Percentiles rank a stretch among this genome's conserved stretches.
Evolutionary conservation across 1,284 basidiomycete genomes (phyloP).

Genomic region (Ganoderma boninense): DNA sequence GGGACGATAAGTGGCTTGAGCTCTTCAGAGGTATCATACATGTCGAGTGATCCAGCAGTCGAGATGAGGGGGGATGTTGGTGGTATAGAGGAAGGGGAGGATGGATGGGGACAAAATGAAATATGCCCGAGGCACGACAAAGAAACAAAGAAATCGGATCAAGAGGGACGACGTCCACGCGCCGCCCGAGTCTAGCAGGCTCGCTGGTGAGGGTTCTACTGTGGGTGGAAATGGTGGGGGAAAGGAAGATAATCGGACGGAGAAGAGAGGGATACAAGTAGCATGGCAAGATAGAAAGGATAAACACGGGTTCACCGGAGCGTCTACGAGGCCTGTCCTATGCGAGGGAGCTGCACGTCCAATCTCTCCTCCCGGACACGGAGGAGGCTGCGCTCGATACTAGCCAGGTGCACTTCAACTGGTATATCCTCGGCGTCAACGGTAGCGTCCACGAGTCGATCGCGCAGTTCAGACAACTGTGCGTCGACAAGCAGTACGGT

Average conservation of each 20-base stretch:
- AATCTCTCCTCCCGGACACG: background rate
- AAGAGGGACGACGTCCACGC: no score
- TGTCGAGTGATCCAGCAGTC: background rate
- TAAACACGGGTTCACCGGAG: no score
- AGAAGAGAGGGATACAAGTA: no score
- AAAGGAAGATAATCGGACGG: no score
- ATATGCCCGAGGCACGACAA: no score
- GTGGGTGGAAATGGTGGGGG: no score
- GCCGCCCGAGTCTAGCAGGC: no score
- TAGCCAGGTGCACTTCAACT: background rate
- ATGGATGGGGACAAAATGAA: background rate
- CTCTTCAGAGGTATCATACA: background rate
- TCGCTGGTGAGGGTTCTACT: no score
- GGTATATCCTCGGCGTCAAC: background rate
- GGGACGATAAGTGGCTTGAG: background rate
- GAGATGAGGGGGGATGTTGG: background rate
- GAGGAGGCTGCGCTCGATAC: background rate
- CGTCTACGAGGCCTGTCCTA: no score
- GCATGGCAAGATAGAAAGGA: no score
- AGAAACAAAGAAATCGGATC: no score
- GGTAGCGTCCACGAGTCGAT: background rate
- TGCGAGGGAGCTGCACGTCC: no score
- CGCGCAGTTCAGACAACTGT: background rate
- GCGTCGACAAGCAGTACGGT: background rate
- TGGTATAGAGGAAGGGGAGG: background rate